Conservation (phyloP, 2,329 filamentous ascomycete genomes). For the Colletotrichum sojae region DNA sequence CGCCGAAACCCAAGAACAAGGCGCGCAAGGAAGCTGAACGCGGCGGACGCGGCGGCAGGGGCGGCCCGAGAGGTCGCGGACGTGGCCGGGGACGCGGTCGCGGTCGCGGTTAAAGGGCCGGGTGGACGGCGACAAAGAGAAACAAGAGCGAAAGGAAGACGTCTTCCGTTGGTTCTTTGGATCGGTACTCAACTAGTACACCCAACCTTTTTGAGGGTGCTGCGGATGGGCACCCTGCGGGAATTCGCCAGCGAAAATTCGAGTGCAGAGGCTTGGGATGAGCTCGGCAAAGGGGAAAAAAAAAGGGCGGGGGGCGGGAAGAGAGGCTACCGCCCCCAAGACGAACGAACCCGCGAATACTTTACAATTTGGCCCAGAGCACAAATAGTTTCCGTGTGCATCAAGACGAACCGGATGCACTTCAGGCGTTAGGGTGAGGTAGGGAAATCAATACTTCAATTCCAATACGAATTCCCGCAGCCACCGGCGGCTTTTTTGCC, state of each 20-base stretch:
- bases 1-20: constrained; percentile 99
- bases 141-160: not conserved
- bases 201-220: not conserved
- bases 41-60: constrained; percentile 67
- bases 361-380: constrained; percentile 24
- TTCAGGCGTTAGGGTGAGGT: constrained; percentile 35
- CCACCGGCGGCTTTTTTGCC: not conserved
- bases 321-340: constrained; percentile 1
- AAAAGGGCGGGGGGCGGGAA: not conserved
- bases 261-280: constrained; percentile 4
- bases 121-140: not conserved
- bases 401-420: constrained; percentile 37
- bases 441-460: constrained; percentile 37
- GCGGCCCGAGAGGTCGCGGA: constrained; percentile 68
- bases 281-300: not conserved
- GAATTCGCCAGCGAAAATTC: not conserved
- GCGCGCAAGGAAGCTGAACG: constrained; percentile 89
- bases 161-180: not conserved
- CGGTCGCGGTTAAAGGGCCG: constrained; percentile 50
- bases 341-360: constrained; percentile 29
- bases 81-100: constrained; percentile 62
- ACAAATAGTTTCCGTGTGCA: constrained; percentile 22
- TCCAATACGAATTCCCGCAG: constrained; percentile 10
- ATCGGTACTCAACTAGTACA: not conserved
- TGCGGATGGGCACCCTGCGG: not conserved